Conservation (phyloP, 176 grass and related monocot species). For the Bothriochloa decipiens region DNA sequence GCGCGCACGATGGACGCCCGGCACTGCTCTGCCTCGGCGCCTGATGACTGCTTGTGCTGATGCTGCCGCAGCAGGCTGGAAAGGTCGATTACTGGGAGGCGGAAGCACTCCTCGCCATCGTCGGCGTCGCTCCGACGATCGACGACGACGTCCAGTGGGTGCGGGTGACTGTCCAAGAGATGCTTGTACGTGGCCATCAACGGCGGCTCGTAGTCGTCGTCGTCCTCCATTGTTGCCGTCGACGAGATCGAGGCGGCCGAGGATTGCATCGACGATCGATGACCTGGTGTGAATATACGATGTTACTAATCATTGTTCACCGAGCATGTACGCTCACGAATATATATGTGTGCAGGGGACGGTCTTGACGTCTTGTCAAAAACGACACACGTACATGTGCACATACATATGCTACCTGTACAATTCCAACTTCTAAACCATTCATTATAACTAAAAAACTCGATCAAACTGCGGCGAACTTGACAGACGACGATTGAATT, state of each 20-base stretch:
- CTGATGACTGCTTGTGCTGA: neutral
- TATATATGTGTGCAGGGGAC: no score
- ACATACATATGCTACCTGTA: neutral
- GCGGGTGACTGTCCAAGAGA: constrained; percentile 39
- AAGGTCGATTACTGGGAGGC: constrained; percentile 59
- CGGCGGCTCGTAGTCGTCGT: constrained; percentile 54
- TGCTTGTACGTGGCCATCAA: constrained; percentile 62
- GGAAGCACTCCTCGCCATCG: neutral
- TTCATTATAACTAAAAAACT: neutral
- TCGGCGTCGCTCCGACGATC: neutral
- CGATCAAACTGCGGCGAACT: neutral
- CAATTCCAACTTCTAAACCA: neutral
- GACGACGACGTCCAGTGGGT: neutral
- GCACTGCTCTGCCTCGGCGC: constrained; percentile 26
- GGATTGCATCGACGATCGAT: neutral
- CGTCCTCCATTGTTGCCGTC: neutral
- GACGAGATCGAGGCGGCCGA: neutral
- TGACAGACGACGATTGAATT: no score
- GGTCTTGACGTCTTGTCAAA: constrained; percentile 25
- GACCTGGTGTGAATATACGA: neutral
- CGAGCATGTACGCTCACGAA: no score
- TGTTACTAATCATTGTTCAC: no score
- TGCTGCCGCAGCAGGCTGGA: neutral
- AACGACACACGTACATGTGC: neutral
- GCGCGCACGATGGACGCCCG: constrained; percentile 54